Percentiles rank a stretch among this genome's conserved stretches.
Conservation (phyloP, 139 green algal species). For the Microglena sp. region DNA sequence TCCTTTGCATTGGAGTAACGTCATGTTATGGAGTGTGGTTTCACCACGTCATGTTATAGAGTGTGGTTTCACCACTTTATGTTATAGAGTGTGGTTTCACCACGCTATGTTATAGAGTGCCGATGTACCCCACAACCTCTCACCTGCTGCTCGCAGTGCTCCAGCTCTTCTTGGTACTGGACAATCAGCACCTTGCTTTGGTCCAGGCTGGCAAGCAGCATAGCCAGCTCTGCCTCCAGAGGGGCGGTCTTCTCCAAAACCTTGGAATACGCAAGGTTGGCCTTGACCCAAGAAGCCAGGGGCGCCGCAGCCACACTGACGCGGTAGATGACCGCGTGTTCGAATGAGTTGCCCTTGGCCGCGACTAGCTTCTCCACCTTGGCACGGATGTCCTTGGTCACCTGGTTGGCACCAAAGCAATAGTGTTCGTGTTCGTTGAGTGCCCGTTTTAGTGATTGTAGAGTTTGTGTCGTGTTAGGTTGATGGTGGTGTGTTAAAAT, state of each 20-base stretch:
- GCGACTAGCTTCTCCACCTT: constrained; percentile 37
- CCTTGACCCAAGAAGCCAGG: constrained; percentile 68
- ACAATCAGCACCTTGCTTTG: constrained; percentile 40
- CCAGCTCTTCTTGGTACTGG: constrained; percentile 63
- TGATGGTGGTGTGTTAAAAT: constrained; percentile 60
- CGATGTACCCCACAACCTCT: no score
- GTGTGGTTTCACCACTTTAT: no score
- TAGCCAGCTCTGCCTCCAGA: constrained; percentile 50
- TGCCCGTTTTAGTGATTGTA: no score
- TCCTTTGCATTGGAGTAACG: no score
- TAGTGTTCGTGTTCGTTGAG: no score
- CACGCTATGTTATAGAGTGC: no score
- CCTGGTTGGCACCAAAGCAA: no score
- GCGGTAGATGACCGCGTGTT: constrained; percentile 55
- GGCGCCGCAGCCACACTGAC: constrained; percentile 66
- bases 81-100: no score
- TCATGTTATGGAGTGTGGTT: no score
- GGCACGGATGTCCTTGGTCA: no score
- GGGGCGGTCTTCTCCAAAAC: constrained; percentile 52
- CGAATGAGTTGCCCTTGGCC: constrained; percentile 53
- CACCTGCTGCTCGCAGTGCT: constrained; percentile 44
- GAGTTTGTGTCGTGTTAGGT: no score
- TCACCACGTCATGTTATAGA: no score
- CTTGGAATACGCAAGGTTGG: constrained; percentile 42
- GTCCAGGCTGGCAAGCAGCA: constrained; percentile 39